These are phyloP conservation scores for Vitis rupestris DNA, from an alignment of 164 flowering plant genomes.

Conservation along the genomic window DNA sequence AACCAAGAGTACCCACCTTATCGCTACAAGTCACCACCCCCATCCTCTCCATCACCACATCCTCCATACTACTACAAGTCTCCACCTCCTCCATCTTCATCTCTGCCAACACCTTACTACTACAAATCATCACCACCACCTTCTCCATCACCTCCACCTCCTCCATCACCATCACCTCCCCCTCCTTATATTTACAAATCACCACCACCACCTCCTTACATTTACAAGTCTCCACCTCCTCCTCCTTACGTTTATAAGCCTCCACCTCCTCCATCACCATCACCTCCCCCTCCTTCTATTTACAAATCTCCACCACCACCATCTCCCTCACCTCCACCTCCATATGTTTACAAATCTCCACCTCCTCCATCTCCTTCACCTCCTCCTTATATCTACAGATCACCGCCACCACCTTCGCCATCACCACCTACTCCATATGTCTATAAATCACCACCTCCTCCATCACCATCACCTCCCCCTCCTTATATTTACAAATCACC, in stretches of 20 bases:
- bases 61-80: too few species aligned
- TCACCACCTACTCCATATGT: background rate
- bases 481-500: background rate
- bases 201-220: slow-evolving; percentile 15
- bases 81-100: slow-evolving; percentile 5
- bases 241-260: slow-evolving; percentile 1
- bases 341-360: background rate
- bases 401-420: too few species aligned
- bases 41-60: background rate
- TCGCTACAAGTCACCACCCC: background rate
- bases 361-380: slow-evolving; percentile 3
- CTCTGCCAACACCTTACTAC: background rate
- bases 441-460: background rate
- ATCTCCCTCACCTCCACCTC: too few species aligned
- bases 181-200: slow-evolving; percentile 16
- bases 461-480: background rate
- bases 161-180: slow-evolving; percentile 7
- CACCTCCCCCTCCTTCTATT: background rate
- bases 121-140: slow-evolving; percentile 11
- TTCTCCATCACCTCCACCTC: background rate
- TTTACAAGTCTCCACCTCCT: slow-evolving; percentile 4
- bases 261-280: background rate
- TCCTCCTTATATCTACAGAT: slow-evolving; percentile 1
- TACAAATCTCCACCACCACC: background rate
- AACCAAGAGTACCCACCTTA: too few species aligned